phyloP scores from a whole-genome alignment of 2,329 filamentous ascomycete species.

The Trichophyton benhamiae region DNA sequence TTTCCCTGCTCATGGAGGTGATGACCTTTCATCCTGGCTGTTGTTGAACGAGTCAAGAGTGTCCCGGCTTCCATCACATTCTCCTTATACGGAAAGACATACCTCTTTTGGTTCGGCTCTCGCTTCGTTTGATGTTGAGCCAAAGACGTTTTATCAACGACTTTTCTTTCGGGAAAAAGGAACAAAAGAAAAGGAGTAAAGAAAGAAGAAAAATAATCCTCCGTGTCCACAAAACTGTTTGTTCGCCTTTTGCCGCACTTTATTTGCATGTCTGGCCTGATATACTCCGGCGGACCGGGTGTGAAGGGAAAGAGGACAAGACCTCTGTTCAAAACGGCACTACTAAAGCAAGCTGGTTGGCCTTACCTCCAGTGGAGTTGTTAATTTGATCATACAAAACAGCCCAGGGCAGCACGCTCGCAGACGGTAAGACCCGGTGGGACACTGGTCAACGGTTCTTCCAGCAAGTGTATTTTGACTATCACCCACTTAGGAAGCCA shows the following conservation, averaged over 20 bases:
- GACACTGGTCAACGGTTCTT: slow-evolving; percentile 1
- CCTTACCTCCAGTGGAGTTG: not conserved
- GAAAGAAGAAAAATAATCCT: not conserved
- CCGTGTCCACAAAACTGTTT: not conserved
- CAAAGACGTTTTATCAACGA: not conserved
- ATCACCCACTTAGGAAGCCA: not conserved
- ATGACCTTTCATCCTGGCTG: not conserved
- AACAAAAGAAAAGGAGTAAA: not conserved
- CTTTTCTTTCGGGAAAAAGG: not conserved
- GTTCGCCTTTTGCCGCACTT: not conserved
- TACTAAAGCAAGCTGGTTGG: not conserved
- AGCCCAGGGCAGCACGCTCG: not conserved
- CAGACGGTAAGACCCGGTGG: not conserved
- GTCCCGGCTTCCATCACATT: not conserved
- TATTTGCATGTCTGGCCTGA: not conserved
- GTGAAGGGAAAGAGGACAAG: not conserved
- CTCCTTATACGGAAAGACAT: not conserved
- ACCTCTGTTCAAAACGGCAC: not conserved
- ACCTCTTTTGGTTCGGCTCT: not conserved
- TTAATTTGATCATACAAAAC: not conserved
- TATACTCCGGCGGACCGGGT: not conserved
- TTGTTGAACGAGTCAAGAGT: not conserved
- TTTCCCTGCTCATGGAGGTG: not conserved
- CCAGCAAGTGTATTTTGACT: not conserved
- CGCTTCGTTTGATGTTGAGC: not conserved